phyloP scores from a whole-genome alignment of 2,329 filamentous ascomycete genomes.

The Neoscytalidium dimidiatum region DNA sequence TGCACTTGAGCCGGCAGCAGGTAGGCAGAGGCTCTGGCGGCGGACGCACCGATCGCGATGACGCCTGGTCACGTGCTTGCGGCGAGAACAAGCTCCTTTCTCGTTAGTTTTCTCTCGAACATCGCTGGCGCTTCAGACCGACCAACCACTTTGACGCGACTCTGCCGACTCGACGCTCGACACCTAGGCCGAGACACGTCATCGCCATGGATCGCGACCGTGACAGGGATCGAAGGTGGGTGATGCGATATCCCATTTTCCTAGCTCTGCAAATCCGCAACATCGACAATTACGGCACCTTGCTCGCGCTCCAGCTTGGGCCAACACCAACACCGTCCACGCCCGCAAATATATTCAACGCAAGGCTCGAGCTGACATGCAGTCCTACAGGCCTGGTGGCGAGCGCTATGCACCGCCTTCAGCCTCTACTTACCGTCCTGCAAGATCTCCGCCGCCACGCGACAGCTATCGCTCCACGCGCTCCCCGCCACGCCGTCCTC shows the following conservation, averaged over 20 bases:
- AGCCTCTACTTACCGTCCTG: conserved; percentile 18
- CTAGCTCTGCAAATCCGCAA: conserved; percentile 9
- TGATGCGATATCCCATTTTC: conserved; percentile 24
- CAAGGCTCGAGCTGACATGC: conserved; percentile 2
- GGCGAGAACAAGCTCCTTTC: conserved; percentile 14
- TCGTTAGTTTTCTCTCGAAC: conserved; percentile 16
- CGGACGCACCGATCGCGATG: conserved; percentile 1
- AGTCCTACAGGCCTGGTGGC: conserved; percentile 14
- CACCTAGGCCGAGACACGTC: conserved; percentile 2
- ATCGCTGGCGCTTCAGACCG: not conserved
- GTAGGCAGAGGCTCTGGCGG: not conserved
- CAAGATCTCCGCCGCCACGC: conserved; percentile 23
- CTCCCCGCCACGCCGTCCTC: conserved; percentile 37
- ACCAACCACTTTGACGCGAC: conserved; percentile 16
- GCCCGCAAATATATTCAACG: not conserved
- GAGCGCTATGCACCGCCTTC: conserved; percentile 18
- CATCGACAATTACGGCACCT: conserved; percentile 16
- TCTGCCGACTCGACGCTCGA: conserved; percentile 2
- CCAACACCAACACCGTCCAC: conserved; percentile 18
- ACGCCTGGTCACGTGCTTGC: conserved; percentile 18
- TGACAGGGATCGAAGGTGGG: conserved; percentile 48
- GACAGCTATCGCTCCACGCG: conserved; percentile 40
- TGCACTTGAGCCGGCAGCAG: not conserved
- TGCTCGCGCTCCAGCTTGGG: conserved; percentile 17
- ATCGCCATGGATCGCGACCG: conserved; percentile 29